Evolutionary conservation across 1,284 basidiomycete genomes (phyloP).

Genomic region (Tetrapyrgos nigripes): DNA sequence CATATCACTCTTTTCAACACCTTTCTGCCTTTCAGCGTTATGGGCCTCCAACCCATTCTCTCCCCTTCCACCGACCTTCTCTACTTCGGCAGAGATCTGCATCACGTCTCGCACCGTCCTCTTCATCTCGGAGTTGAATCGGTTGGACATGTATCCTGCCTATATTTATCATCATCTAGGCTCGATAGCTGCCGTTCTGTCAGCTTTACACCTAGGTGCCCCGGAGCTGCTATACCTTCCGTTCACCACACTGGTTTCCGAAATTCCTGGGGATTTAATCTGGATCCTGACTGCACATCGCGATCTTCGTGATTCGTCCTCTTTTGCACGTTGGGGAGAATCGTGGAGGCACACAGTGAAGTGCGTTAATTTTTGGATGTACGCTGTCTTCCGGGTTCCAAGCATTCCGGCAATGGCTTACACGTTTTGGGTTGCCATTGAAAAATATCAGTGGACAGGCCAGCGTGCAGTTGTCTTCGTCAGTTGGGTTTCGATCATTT

Average conservation of each 20-base stretch:
- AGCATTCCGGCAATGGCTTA: neutral
- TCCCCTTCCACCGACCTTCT: neutral
- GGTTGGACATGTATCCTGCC: conserved; percentile 25
- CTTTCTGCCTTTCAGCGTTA: conserved; percentile 14
- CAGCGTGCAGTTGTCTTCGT: neutral
- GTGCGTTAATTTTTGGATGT: neutral
- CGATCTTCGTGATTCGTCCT: neutral
- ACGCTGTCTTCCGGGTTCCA: neutral
- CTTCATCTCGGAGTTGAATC: conserved; percentile 27
- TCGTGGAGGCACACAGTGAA: neutral
- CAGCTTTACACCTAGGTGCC: conserved; percentile 16
- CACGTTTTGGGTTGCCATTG: neutral
- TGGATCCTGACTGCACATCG: conserved; percentile 28
- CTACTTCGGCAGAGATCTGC: conserved; percentile 17
- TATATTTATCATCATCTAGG: conserved; percentile 27
- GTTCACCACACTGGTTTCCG: conserved; percentile 23
- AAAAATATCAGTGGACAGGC: neutral
- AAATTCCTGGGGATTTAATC: conserved; percentile 24
- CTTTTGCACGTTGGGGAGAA: neutral
- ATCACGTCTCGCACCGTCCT: conserved; percentile 24
- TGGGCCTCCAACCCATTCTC: neutral
- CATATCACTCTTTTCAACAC: conserved; percentile 17
- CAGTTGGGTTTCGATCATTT: conserved; percentile 2
- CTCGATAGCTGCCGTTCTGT: conserved; percentile 21
- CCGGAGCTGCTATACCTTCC: conserved; percentile 18